phyloP scores from a whole-genome alignment of 2,329 filamentous ascomycete genomes.

The Nothopassalora personata region DNA sequence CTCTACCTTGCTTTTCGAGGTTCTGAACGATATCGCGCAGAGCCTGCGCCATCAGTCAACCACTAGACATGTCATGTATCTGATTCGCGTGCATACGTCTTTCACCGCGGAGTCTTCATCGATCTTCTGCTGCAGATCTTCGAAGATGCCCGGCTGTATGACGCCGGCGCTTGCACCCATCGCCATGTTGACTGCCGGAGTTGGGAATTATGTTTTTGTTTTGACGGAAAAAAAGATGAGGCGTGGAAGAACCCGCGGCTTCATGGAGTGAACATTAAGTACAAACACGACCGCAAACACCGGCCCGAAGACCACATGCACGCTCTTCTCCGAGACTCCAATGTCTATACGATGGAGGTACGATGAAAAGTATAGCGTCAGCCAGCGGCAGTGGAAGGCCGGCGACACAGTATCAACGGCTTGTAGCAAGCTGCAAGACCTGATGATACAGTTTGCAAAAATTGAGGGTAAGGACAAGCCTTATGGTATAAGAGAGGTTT shows the following conservation, averaged over 20 bases:
- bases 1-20: slow-evolving; percentile 57
- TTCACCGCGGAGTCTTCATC: slow-evolving; percentile 79
- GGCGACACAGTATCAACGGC: slow-evolving; percentile 12
- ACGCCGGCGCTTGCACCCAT: slow-evolving; percentile 31
- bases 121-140: slow-evolving; percentile 79
- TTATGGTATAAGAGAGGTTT: slow-evolving; percentile 5
- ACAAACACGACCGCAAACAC: background rate
- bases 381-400: slow-evolving; percentile 15
- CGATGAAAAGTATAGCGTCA: slow-evolving; percentile 17
- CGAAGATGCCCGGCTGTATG: slow-evolving; percentile 58
- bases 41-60: slow-evolving; percentile 42
- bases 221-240: background rate
- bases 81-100: slow-evolving; percentile 50
- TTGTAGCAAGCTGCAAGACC: slow-evolving; percentile 10
- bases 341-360: background rate
- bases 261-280: background rate
- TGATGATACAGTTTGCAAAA: slow-evolving; percentile 9
- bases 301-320: background rate
- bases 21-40: slow-evolving; percentile 74
- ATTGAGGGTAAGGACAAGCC: slow-evolving; percentile 2
- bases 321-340: slow-evolving; percentile 9
- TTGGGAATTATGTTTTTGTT: background rate
- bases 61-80: background rate
- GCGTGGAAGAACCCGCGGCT: background rate
- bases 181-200: slow-evolving; percentile 7